Evolutionary conservation across 345 rosid species (phyloP), one percentile per base, ranked within the genome.

Genomic region (Aquilaria malaccensis): DNA sequence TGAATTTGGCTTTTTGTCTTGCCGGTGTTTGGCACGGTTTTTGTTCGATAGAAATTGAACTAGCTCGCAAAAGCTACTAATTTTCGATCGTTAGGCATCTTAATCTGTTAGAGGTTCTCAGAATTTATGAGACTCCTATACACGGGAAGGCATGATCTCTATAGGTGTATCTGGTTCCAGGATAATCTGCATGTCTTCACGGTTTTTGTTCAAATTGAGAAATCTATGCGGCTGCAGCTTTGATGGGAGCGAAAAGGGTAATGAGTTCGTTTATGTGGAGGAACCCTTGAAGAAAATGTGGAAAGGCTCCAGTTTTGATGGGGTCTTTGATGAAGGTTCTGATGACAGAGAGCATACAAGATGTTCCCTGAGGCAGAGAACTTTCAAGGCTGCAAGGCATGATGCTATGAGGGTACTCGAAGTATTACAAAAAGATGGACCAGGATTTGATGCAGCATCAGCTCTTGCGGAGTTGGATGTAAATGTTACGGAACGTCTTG

Each of bases 401-500:
- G 71, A 80, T 64, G 97, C 88, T 33, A 66, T 52, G 49, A 81
- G 77, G 33, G 72, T 85, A 56, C 77, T 86, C 47, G 79, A 76
- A 65, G 67, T 80, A 59, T 80, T 89, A 45, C 69, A 55, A 31
- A 79, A 74, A 62, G 89, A 81, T 68, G 85, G 81, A 1, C 86
- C 80, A 13, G 84, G 86, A 29, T 78, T 77, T 45, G 78, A 74
- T 71, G 59, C 81, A 2, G 75, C 70, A 47, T 69, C 61, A 43
- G 77, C 75, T 62, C 64, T 87, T 56, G 78, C 64, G 61, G 89
- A 83, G 62, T 72, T 80, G 61, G 63, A 66, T 50, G 22, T 89
- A 52, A 80, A 81, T 73, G 79, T 89, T 31, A 84, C 95, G 6
- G 81, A 82, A 33, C 78, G 79, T 66, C 83, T 89, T 30, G 97